These are phyloP conservation scores for Entomortierella parvispora DNA, from an alignment of 192 early-diverging fungal genomes.

Conservation along the genomic window DNA sequence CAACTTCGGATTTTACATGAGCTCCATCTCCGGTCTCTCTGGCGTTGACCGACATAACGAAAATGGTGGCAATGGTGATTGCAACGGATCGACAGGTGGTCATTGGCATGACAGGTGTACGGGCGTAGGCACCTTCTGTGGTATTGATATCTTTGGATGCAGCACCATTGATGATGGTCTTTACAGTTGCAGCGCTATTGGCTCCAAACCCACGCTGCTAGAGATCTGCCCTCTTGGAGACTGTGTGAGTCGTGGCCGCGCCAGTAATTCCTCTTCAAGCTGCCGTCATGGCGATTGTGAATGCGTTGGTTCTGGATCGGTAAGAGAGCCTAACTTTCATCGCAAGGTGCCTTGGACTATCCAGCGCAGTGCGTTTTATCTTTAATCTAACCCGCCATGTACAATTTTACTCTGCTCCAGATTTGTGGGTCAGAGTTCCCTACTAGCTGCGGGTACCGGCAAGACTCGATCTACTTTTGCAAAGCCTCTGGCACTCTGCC, in stretches of 20 bases:
- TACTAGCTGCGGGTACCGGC: background rate
- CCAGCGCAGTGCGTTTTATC: background rate
- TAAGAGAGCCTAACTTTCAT: no score
- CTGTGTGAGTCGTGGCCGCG: background rate
- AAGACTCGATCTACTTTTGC: conserved; percentile 10
- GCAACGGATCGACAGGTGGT: background rate
- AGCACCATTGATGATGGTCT: conserved; percentile 19
- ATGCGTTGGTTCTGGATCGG: conserved; percentile 6
- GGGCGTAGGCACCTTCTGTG: conserved; percentile 3
- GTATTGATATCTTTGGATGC: conserved; percentile 19
- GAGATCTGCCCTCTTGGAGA: conserved; percentile 16
- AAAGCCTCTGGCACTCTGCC: background rate
- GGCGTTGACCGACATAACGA: background rate
- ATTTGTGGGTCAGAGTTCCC: conserved; percentile 15
- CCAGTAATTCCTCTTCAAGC: background rate
- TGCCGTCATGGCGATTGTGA: conserved; percentile 3
- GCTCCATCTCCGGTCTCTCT: background rate
- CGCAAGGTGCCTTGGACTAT: background rate
- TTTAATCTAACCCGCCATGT: background rate
- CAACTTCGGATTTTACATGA: background rate
- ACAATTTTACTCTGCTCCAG: background rate
- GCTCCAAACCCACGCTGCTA: conserved; percentile 4
- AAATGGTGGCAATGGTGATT: background rate
- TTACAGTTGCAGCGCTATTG: conserved; percentile 6
- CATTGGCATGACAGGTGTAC: conserved; percentile 23